Evolutionary conservation across 2,329 filamentous ascomycete species (phyloP).

Genomic region (Nigrospora sphaerica): DNA sequence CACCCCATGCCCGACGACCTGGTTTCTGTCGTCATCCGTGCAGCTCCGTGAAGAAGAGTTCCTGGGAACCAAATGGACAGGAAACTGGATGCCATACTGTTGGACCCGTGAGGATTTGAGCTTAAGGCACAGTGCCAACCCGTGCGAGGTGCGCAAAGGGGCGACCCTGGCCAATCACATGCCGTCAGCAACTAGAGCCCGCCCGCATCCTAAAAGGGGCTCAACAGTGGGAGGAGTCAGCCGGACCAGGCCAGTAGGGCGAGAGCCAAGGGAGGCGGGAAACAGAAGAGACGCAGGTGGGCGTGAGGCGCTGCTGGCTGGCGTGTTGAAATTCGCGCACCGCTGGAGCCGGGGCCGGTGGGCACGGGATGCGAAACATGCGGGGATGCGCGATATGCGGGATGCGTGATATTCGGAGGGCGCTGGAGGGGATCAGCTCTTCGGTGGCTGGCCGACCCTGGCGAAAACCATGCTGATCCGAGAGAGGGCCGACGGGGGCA

Average conservation of each 20-base stretch:
- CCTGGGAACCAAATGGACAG: constrained; percentile 3
- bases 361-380: too few species aligned
- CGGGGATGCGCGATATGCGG: too few species aligned
- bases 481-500: too few species aligned
- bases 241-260: background rate
- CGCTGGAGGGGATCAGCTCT: too few species aligned
- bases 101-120: constrained; percentile 5
- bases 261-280: background rate
- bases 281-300: background rate
- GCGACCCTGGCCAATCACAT: background rate
- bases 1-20: too few species aligned
- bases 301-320: background rate
- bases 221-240: too few species aligned
- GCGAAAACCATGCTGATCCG: too few species aligned
- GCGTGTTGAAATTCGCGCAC: constrained; percentile 1
- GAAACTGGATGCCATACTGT: constrained; percentile 20
- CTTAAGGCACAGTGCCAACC: constrained; percentile 13
- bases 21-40: too few species aligned
- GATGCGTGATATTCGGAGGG: too few species aligned
- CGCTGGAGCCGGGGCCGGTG: background rate
- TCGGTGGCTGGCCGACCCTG: too few species aligned
- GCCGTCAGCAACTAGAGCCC: background rate
- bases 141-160: background rate
- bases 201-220: too few species aligned
- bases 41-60: background rate